These are phyloP conservation scores for Oryza glumipatula DNA, from an alignment of 176 grass and related monocot genomes.

Conservation along the genomic window DNA sequence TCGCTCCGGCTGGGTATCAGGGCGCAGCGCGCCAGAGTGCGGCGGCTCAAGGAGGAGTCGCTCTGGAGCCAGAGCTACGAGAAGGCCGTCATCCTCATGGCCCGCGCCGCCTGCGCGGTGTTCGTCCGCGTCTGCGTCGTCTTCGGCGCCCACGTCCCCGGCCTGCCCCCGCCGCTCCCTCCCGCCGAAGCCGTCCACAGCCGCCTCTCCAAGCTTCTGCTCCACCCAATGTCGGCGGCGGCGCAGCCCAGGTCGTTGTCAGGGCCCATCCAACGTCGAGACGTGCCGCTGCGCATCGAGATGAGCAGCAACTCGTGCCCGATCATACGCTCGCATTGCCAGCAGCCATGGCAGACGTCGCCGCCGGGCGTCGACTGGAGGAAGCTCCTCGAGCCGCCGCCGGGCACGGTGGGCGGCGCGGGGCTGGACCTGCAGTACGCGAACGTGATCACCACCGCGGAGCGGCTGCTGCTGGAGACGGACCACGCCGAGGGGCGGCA, in stretches of 20 bases:
- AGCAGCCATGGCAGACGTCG: neutral
- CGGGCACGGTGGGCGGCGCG: slow-evolving; percentile 47
- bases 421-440: slow-evolving; percentile 60
- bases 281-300: neutral
- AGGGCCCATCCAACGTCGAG: slow-evolving; percentile 44
- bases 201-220: slow-evolving; percentile 1
- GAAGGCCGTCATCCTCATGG: slow-evolving; percentile 50
- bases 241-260: slow-evolving; percentile 43
- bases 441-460: slow-evolving; percentile 46
- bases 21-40: slow-evolving; percentile 47
- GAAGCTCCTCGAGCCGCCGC: slow-evolving; percentile 38
- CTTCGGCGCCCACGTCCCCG: slow-evolving; percentile 44
- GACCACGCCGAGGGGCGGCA: neutral
- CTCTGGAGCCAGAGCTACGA: slow-evolving; percentile 56
- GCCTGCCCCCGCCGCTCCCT: slow-evolving; percentile 14
- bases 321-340: slow-evolving; percentile 30
- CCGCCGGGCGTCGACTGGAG: slow-evolving; percentile 12
- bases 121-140: slow-evolving; percentile 49
- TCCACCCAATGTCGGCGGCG: neutral
- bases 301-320: slow-evolving; percentile 47
- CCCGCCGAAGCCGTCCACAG: neutral
- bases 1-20: slow-evolving; percentile 37
- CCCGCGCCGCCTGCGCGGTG: slow-evolving; percentile 38
- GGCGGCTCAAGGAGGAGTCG: slow-evolving; percentile 53
- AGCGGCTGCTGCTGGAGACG: slow-evolving; percentile 40